phyloP scores from a whole-genome alignment of 371 early-diverging fungal genomes.

The Apophysomyces sp. region DNA sequence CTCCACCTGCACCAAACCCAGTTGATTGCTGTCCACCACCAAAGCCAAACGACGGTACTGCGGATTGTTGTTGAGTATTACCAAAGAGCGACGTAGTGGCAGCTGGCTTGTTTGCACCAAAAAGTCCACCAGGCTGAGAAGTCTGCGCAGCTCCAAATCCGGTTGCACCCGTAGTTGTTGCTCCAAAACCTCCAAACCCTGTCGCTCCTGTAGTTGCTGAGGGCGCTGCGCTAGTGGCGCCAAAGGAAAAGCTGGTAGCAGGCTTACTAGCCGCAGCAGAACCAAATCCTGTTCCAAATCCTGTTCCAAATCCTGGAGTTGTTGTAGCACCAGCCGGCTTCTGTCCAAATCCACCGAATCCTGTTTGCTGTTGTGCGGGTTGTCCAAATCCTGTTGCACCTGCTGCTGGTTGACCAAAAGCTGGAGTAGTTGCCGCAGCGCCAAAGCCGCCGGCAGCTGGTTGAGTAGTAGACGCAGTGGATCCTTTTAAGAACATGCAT shows the following conservation, averaged over 20 bases:
- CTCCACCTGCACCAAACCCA: conserved; percentile 33
- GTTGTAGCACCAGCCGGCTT: conserved; percentile 30
- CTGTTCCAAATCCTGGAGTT: conserved; percentile 29
- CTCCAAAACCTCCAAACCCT: conserved; percentile 31
- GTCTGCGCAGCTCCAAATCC: conserved; percentile 22
- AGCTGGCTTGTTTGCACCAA: conserved; percentile 58
- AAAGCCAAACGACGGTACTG: conserved; percentile 48
- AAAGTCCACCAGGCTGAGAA: conserved; percentile 38
- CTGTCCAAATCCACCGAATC: conserved; percentile 32
- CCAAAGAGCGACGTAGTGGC: conserved; percentile 54
- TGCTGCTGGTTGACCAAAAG: conserved; percentile 31
- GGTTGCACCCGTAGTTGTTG: conserved; percentile 23
- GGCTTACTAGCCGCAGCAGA: conserved; percentile 49
- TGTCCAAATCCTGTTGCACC: conserved; percentile 25
- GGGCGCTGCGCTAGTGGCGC: conserved; percentile 28
- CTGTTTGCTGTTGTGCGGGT: conserved; percentile 18
- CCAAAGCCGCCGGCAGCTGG: conserved; percentile 22
- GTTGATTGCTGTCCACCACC: conserved; percentile 22
- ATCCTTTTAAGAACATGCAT: neutral
- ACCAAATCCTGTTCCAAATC: conserved; percentile 49
- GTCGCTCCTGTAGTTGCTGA: conserved; percentile 13
- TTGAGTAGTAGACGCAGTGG: neutral
- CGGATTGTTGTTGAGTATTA: conserved; percentile 23
- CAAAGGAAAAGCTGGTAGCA: conserved; percentile 47
- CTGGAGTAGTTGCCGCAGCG: conserved; percentile 23